Evolutionary conservation across 768 basidiomycete species (phyloP).

Genomic region (Tricholoma sp.): DNA sequence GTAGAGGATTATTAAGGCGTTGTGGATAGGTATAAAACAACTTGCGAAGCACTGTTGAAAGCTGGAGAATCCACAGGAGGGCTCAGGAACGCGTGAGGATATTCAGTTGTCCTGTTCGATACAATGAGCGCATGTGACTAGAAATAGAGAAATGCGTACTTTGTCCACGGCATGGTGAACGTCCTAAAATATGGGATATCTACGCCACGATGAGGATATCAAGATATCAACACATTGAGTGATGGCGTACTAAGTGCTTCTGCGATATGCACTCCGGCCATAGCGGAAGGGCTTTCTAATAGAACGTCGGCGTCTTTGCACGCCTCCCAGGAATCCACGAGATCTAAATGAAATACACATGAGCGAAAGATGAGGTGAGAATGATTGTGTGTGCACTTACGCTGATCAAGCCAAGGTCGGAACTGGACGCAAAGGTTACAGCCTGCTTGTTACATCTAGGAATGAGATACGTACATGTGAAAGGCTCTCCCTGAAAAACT

Average conservation of each 20-base stretch:
- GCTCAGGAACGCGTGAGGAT: conserved; percentile 60
- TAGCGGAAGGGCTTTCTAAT: conserved; percentile 61
- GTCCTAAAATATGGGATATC: conserved; percentile 60
- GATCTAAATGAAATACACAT: conserved; percentile 31
- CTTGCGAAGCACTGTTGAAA: conserved; percentile 57
- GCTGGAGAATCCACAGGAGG: conserved; percentile 59
- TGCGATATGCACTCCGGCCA: conserved; percentile 70
- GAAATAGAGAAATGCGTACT: conserved; percentile 25
- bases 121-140: background rate
- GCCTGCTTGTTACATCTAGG: background rate
- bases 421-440: conserved; percentile 31
- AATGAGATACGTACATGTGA: conserved; percentile 35
- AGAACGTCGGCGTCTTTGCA: conserved; percentile 64
- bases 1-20: background rate
- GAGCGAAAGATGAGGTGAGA: background rate
- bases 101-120: conserved; percentile 43
- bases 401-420: conserved; percentile 60
- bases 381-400: conserved; percentile 28
- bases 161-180: conserved; percentile 61
- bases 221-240: background rate
- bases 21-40: conserved; percentile 4
- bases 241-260: conserved; percentile 49
- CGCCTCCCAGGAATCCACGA: conserved; percentile 56
- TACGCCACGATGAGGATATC: conserved; percentile 22
- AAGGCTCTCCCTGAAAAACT: conserved; percentile 62